Conservation (phyloP, 192 early-diverging fungal genomes). For the Podila epicladia region DNA sequence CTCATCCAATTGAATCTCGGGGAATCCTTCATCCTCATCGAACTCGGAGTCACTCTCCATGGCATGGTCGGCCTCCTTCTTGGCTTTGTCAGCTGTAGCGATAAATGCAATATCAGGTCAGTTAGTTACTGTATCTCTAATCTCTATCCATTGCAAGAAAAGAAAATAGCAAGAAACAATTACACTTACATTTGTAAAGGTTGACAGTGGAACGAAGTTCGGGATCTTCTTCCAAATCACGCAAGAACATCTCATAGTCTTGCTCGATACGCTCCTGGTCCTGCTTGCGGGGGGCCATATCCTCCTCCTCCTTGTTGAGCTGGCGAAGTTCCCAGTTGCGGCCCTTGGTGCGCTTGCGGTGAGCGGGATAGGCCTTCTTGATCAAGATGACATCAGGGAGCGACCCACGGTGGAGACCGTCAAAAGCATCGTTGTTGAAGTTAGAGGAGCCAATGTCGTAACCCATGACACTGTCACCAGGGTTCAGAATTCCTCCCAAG, state of each 20-base stretch:
- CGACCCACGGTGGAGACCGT: conserved; percentile 67
- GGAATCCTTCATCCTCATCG: conserved; percentile 91
- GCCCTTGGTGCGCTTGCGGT: conserved; percentile 83
- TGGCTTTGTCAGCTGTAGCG: conserved; percentile 29
- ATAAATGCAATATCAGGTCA: not conserved
- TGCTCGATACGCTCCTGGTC: conserved; percentile 82
- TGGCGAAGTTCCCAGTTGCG: conserved; percentile 94
- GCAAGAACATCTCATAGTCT: conserved; percentile 96
- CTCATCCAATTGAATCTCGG: conserved; percentile 93
- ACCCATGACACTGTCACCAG: conserved; percentile 92
- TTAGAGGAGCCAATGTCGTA: conserved; percentile 91
- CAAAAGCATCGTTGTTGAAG: conserved; percentile 91
- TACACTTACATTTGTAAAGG: conserved; percentile 79
- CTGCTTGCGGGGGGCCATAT: conserved; percentile 79
- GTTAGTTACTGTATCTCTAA: not conserved
- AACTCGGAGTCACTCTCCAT: conserved; percentile 67
- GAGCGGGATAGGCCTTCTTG: conserved; percentile 90
- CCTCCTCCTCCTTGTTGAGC: conserved; percentile 90
- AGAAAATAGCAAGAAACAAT: conserved; percentile 10
- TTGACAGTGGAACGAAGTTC: conserved; percentile 95
- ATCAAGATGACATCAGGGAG: conserved; percentile 93
- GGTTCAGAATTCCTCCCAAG: conserved; percentile 88
- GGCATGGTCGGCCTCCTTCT: conserved; percentile 44
- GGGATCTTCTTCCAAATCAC: conserved; percentile 98
- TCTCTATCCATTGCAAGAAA: not conserved